Evolutionary conservation across 768 basidiomycete species (phyloP).

Genomic region (Leccinum aurantiacum): DNA sequence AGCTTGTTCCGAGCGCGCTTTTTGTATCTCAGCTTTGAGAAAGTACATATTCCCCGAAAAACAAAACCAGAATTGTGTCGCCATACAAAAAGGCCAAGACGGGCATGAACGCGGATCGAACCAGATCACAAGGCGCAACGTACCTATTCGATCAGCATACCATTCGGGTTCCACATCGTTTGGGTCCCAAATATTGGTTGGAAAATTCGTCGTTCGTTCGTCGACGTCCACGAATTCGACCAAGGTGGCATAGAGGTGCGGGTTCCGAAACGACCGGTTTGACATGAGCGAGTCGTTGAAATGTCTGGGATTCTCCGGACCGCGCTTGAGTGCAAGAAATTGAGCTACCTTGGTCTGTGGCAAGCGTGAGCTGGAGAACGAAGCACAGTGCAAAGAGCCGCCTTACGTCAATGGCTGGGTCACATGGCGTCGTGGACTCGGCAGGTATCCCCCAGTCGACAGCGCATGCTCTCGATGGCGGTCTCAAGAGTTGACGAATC

Average conservation of each 20-base stretch:
- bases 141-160: constrained; percentile 79
- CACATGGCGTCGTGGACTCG: constrained; percentile 50
- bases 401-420: constrained; percentile 62
- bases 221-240: constrained; percentile 94
- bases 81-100: constrained; percentile 2
- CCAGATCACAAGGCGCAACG: constrained; percentile 29
- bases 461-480: constrained; percentile 62
- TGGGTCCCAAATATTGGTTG: constrained; percentile 71
- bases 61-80: background rate
- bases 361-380: background rate
- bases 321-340: constrained; percentile 72
- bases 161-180: constrained; percentile 62
- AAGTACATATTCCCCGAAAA: constrained; percentile 6
- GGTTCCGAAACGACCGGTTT: constrained; percentile 92
- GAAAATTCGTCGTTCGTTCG: constrained; percentile 85
- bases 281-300: constrained; percentile 97
- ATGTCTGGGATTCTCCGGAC: constrained; percentile 66
- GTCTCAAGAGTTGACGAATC: constrained; percentile 57
- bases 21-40: constrained; percentile 60
- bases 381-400: background rate
- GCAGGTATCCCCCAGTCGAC: constrained; percentile 80
- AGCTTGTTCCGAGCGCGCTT: constrained; percentile 60
- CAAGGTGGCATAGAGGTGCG: constrained; percentile 91
- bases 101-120: constrained; percentile 30
- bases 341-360: constrained; percentile 75